phyloP scores from a whole-genome alignment of 1,139 yeast genomes.

The Zhuliangozyma parablackwelliae region DNA sequence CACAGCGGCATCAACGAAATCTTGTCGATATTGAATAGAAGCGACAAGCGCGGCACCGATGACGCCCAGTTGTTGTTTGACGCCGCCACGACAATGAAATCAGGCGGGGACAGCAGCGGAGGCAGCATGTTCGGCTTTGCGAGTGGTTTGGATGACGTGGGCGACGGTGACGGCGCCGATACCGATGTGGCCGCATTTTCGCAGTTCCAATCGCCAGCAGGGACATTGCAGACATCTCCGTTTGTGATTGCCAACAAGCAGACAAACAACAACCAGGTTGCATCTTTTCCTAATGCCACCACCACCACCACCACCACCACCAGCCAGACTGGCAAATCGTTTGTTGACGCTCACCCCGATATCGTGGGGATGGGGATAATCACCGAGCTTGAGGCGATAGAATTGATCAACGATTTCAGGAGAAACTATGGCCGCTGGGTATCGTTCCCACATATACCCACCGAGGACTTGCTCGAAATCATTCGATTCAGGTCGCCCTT shows the following conservation, averaged over 20 bases:
- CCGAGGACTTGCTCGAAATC: constrained; percentile 48
- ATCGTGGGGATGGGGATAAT: constrained; percentile 48
- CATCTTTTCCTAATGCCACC: constrained; percentile 36
- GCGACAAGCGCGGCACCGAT: background rate
- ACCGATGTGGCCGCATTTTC: too few species aligned
- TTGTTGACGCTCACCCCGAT: constrained; percentile 24
- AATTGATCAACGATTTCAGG: constrained; percentile 54
- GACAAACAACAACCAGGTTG: constrained; percentile 26
- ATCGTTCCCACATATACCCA: constrained; percentile 56
- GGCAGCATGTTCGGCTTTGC: too few species aligned
- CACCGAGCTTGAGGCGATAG: constrained; percentile 44
- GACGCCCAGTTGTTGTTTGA: constrained; percentile 26
- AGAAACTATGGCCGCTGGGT: constrained; percentile 77
- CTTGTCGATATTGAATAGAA: constrained; percentile 18
- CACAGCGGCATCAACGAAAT: constrained; percentile 32
- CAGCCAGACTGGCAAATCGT: background rate
- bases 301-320: background rate
- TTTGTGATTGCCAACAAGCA: constrained; percentile 41
- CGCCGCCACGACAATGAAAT: constrained; percentile 25
- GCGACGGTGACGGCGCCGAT: too few species aligned
- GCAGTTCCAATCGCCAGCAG: constrained; percentile 34
- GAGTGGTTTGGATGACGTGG: too few species aligned
- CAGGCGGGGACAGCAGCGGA: background rate
- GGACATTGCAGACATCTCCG: constrained; percentile 46
- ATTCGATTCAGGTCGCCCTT: constrained; percentile 55